phyloP scores from a whole-genome alignment of 169 alveolate species.

The Cryptosporidium xiaoi region DNA sequence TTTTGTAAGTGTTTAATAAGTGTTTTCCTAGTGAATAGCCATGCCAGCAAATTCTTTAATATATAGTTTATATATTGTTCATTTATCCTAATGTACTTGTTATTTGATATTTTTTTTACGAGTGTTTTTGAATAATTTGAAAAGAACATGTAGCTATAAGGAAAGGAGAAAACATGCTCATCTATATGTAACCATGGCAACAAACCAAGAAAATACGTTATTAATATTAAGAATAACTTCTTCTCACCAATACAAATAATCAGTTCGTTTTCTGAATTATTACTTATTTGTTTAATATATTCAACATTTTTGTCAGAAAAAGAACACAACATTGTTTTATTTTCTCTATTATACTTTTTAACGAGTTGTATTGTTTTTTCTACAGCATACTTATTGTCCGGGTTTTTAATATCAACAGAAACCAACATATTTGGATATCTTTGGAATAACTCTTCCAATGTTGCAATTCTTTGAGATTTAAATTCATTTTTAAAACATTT shows the following conservation, averaged over 20 bases:
- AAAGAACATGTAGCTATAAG: conserved; percentile 53
- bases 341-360: conserved; percentile 52
- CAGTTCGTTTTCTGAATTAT: background rate
- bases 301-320: conserved; percentile 29
- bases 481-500: conserved; percentile 14
- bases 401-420: conserved; percentile 68
- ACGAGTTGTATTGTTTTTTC: conserved; percentile 30
- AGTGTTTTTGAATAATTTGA: conserved; percentile 26
- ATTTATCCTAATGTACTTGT: conserved; percentile 2
- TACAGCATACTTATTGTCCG: conserved; percentile 29
- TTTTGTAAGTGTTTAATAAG: conserved; percentile 58
- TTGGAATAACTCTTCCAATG: conserved; percentile 59
- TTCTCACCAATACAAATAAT: conserved; percentile 36
- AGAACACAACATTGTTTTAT: conserved; percentile 50
- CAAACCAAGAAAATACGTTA: conserved; percentile 44
- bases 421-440: conserved; percentile 38
- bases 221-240: conserved; percentile 8
- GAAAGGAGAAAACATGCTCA: conserved; percentile 69
- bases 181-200: conserved; percentile 52
- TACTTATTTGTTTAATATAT: conserved; percentile 7
- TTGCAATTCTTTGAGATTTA: conserved; percentile 7
- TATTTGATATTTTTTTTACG: conserved; percentile 18
- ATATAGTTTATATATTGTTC: conserved; percentile 1
- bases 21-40: conserved; percentile 35
- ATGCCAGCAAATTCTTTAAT: conserved; percentile 16